These are phyloP conservation scores for Paspalum notatum DNA, from an alignment of 176 grass and related monocot genomes.

Conservation along the genomic window DNA sequence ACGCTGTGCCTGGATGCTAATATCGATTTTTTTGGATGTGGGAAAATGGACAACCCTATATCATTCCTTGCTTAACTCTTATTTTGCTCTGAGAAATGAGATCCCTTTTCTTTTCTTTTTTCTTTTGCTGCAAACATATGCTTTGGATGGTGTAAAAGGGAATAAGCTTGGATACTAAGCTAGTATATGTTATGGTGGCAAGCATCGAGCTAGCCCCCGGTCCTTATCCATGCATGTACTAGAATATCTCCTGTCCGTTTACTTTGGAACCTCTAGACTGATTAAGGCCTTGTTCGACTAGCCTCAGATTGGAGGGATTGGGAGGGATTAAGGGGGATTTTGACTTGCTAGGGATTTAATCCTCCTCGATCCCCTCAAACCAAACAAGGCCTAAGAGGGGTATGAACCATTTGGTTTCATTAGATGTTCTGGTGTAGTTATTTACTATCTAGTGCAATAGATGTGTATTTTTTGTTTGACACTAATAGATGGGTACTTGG, in stretches of 20 bases:
- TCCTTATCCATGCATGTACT: background rate
- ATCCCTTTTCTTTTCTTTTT: background rate
- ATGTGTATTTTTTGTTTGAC: background rate
- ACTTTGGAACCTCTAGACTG: background rate
- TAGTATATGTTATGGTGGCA: background rate
- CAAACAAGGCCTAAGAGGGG: background rate
- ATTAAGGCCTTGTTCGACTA: no score
- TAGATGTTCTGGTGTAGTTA: background rate
- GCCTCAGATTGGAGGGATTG: no score
- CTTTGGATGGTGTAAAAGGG: background rate
- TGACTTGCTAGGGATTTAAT: no score
- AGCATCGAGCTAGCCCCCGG: background rate
- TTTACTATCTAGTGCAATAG: background rate
- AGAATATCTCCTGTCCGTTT: conserved; percentile 1
- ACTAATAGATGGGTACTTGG: background rate
- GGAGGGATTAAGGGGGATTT: no score
- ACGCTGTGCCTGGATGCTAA: background rate
- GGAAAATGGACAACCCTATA: background rate
- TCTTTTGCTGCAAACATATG: background rate
- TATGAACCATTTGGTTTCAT: background rate
- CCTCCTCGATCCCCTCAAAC: no score
- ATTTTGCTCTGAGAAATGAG: no score
- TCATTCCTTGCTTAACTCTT: background rate
- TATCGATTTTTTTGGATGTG: background rate
- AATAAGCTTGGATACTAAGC: conserved; percentile 1